These are phyloP conservation scores for Trichosanthes cucumerina DNA, from an alignment of 306 rosid species.

Conservation along the genomic window DNA sequence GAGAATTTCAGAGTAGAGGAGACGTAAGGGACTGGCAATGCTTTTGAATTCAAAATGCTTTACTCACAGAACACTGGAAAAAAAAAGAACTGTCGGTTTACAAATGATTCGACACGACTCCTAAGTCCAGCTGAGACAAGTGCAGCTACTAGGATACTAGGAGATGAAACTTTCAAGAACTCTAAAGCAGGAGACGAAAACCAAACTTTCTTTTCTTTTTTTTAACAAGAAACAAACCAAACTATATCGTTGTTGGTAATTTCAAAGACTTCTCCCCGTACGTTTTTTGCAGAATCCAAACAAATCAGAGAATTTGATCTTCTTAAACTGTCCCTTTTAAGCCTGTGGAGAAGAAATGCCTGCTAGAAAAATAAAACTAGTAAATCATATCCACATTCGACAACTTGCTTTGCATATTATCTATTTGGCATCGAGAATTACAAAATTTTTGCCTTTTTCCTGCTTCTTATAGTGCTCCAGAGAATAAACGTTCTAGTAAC, in stretches of 20 bases:
- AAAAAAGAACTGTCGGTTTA: neutral
- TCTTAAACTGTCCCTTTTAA: neutral
- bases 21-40: neutral
- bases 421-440: neutral
- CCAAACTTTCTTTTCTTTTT: neutral
- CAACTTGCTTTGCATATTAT: neutral
- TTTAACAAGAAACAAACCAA: neutral
- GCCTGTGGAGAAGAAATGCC: neutral
- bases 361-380: neutral
- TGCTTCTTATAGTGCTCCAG: neutral
- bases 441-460: neutral
- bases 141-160: neutral
- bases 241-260: neutral
- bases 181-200: neutral
- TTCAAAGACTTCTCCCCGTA: neutral
- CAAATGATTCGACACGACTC: neutral
- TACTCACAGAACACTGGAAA: neutral
- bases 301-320: neutral
- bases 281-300: neutral
- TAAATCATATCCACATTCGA: neutral
- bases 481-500: neutral
- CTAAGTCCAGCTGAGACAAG: neutral
- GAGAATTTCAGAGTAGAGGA: neutral
- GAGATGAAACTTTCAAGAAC: neutral
- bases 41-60: neutral